phyloP scores from a whole-genome alignment of 2,329 filamentous ascomycete genomes.

The Trichoderma guizhouense region DNA sequence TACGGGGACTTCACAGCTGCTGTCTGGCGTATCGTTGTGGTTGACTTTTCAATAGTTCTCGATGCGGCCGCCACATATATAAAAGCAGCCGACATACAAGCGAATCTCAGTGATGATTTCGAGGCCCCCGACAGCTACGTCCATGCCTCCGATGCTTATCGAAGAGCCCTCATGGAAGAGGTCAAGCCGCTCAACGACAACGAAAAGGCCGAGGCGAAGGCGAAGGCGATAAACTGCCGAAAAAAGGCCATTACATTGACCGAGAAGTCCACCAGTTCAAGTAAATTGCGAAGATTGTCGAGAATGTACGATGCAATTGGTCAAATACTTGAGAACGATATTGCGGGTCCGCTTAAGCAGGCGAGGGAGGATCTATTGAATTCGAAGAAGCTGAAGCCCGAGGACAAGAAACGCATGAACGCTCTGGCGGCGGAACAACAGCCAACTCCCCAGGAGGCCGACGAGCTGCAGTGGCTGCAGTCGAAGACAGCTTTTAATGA shows the following conservation, averaged over 20 bases:
- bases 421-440: rapidly evolving
- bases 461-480: not conserved
- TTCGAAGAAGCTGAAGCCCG: not conserved
- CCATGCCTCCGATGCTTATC: conserved; percentile 94
- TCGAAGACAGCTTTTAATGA: not conserved
- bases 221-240: conserved; percentile 67
- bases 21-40: not conserved
- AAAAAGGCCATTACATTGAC: conserved; percentile 61
- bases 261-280: conserved; percentile 80
- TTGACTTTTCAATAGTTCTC: conserved; percentile 52
- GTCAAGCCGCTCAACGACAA: not conserved
- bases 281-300: conserved; percentile 87
- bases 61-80: conserved; percentile 88
- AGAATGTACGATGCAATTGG: conserved; percentile 82
- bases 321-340: conserved; percentile 62
- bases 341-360: not conserved
- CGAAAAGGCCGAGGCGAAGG: conserved; percentile 64
- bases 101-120: conserved; percentile 72
- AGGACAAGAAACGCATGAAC: not conserved
- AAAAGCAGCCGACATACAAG: conserved; percentile 77
- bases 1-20: not conserved
- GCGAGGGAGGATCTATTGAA: not conserved
- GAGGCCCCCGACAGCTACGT: conserved; percentile 85
- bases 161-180: conserved; percentile 50
- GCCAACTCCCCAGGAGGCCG: not conserved